A percentile compares a stretch with the other conserved stretches of the same genome.
These are phyloP conservation scores for Silene noctiflora DNA, from an alignment of 179 eudicot genomes.

Conservation along the genomic window DNA sequence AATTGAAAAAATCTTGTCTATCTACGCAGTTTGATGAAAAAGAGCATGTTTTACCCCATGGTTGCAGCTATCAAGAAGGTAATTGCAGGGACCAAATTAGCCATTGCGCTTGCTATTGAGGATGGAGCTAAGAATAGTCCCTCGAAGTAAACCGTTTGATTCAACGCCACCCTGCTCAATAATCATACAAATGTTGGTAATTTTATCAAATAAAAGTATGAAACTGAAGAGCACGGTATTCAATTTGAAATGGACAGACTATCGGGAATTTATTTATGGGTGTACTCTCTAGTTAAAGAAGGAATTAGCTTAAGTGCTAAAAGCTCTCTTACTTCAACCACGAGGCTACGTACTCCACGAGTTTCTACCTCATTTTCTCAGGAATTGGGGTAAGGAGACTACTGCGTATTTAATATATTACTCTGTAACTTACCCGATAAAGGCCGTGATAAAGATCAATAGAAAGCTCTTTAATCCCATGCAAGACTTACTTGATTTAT, in stretches of 20 bases:
- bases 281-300: no score
- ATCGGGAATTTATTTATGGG: no score
- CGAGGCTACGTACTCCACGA: no score
- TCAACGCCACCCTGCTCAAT: conserved; percentile 43
- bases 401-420: neutral
- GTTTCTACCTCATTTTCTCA: no score
- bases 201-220: no score
- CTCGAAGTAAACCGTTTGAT: conserved; percentile 51
- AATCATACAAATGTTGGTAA: neutral
- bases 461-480: conserved; percentile 49
- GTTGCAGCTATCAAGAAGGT: conserved; percentile 54
- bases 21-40: no score
- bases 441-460: conserved; percentile 51
- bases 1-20: no score
- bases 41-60: conserved; percentile 26
- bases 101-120: conserved; percentile 57
- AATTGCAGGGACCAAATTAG: conserved; percentile 58
- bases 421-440: conserved; percentile 47
- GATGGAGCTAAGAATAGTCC: conserved; percentile 65
- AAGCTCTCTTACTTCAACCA: no score
- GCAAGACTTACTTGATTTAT: conserved; percentile 22
- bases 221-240: no score
- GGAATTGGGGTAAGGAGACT: no score
- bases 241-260: no score
- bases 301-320: no score